A percentile compares a stretch with the other conserved stretches of the same genome.
phyloP scores from a whole-genome alignment of 129 eudicot genomes.

The Chrysanthemum seticuspe region DNA sequence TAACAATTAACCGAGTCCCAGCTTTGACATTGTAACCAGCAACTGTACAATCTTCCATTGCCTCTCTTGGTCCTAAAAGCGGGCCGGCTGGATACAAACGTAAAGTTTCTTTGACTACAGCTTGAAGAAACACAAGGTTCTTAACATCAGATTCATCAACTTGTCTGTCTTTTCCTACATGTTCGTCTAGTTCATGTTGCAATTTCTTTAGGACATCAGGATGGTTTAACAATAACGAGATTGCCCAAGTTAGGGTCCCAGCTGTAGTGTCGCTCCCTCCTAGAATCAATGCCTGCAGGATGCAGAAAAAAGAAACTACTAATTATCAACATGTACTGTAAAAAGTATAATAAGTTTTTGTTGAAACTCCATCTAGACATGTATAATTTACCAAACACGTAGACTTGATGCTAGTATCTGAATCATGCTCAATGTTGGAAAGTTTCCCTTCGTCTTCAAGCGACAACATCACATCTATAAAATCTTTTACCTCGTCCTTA shows the following conservation, averaged over 20 bases:
- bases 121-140: conserved; percentile 29
- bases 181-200: conserved; percentile 29
- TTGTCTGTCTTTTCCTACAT: conserved; percentile 32
- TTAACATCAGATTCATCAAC: conserved; percentile 35
- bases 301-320: too few species aligned
- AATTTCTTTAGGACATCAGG: conserved; percentile 10
- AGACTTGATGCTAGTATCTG: conserved; percentile 28
- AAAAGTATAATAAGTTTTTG: too few species aligned
- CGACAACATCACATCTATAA: conserved; percentile 35
- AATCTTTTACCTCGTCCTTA: conserved; percentile 18
- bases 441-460: conserved; percentile 20
- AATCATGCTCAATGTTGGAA: conserved; percentile 7
- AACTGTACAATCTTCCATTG: conserved; percentile 19
- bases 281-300: neutral
- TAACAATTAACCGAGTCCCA: conserved; percentile 31
- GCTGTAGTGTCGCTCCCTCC: conserved; percentile 31
- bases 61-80: conserved; percentile 22
- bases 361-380: too few species aligned
- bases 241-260: conserved; percentile 34
- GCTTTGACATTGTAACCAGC: conserved; percentile 36
- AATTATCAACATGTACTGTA: too few species aligned
- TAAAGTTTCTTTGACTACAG: conserved; percentile 35
- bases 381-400: conserved; percentile 33
- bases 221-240: conserved; percentile 35
- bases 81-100: conserved; percentile 34